Base-by-base conservation (phyloP, 2,329 filamentous ascomycete species). In the Torrubiellomyces zombiae region DNA sequence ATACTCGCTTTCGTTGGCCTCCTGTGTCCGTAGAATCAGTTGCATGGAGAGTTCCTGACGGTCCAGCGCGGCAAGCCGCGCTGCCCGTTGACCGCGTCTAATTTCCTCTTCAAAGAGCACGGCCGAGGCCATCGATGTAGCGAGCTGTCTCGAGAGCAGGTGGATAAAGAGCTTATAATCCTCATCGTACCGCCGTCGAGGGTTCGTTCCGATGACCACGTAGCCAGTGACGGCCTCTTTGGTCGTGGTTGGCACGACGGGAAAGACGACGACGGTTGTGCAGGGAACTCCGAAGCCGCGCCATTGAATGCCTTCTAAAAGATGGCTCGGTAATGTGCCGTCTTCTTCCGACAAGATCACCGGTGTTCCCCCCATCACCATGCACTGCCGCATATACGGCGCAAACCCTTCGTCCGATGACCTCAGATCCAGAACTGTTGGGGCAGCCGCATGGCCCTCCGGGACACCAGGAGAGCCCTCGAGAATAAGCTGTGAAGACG, bases 91-190 rank as follows among this genome's bases (percentile, higher is more conserved):
- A 1, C 77, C 75, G 31, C 77, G 63, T 30, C 66, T 67, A 34
- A 86, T 83, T 43, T 89, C 80, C 36, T 86, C 79, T 43, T 86
- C 79, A 29, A 85, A 85, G 2, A 89, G 50, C 0, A 85, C 76
- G 1, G 85, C 79, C 0, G 78, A 85, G 2, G 79, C 79, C 45
- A 86, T 63, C 0, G 78, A 82, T 0, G 79, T 86, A 7, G 75
- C 77, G 7, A 86, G 56, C 42, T 86, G 80, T 13, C 78, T 65
- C 23, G 72, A 75, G 5, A 86, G 51, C 1, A 86, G 58, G 37
- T 78, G 72, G 18, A 86, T 60, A 38, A 86, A 89, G 1, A 86
- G 56, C 32, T 69, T 67, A 40, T 86, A 89, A 35, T 86, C 80
- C 18, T 77, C 72, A 37, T 89, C 77, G 38, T 79, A 89, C 0